Conservation (phyloP, 441 rosid genomes). For the Codiaeum variegatum region DNA sequence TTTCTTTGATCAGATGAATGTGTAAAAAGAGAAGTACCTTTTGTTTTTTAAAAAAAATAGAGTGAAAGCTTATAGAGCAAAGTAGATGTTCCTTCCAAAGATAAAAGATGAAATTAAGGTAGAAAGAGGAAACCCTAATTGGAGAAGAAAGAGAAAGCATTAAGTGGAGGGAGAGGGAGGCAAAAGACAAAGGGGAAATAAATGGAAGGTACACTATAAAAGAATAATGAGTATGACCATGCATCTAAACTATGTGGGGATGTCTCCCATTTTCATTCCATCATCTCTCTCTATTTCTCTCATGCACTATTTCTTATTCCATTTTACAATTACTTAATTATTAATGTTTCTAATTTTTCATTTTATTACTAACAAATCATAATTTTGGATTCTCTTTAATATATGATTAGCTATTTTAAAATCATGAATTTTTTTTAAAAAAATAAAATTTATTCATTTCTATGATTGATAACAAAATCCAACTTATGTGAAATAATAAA, state of each 20-base stretch:
- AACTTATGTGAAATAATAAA: no score
- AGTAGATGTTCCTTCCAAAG: conserved; percentile 27
- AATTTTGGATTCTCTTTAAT: neutral
- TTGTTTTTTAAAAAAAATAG: conserved; percentile 4
- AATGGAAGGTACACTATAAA: conserved; percentile 54
- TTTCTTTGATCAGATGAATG: conserved; percentile 34
- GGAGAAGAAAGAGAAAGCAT: conserved; percentile 30
- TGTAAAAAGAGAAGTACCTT: conserved; percentile 38
- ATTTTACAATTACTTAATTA: conserved; percentile 3
- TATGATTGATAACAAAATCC: no score
- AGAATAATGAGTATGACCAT: conserved; percentile 70
- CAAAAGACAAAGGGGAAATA: conserved; percentile 73
- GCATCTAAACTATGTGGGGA: conserved; percentile 56
- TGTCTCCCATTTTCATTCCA: conserved; percentile 44
- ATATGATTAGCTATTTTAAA: no score
- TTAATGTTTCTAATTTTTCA: neutral
- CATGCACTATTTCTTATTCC: conserved; percentile 4
- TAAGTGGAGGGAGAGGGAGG: conserved; percentile 54
- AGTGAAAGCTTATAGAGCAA: conserved; percentile 34
- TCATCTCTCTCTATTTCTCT: conserved; percentile 9
- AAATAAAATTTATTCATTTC: no score
- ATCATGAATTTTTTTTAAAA: no score
- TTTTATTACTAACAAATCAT: neutral
- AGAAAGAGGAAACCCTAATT: conserved; percentile 50
- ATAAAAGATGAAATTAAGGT: conserved; percentile 25